These are phyloP conservation scores for Pelargonium citronellum DNA, from an alignment of 441 rosid genomes.

Conservation along the genomic window DNA sequence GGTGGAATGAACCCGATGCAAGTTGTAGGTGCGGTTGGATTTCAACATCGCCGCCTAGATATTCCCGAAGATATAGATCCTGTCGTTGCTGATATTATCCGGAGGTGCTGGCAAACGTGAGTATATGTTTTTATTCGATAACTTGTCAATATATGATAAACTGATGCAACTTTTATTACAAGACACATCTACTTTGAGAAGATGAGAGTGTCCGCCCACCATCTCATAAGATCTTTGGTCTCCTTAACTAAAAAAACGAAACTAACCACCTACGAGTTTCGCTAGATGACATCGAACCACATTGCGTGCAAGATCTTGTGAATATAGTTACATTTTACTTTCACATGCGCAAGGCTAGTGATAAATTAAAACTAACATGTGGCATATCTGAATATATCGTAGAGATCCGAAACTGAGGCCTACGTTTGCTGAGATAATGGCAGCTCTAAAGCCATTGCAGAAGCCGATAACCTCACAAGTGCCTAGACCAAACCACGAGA, in stretches of 20 bases:
- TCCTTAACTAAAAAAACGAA: no score
- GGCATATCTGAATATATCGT: constrained; percentile 11
- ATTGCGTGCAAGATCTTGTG: no score
- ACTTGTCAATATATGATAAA: no score
- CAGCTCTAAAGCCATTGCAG: constrained; percentile 76
- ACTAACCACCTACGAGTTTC: no score
- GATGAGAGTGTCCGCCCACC: no score
- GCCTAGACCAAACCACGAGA: constrained; percentile 34
- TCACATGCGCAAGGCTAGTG: neutral
- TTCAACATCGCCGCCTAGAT: constrained; percentile 90
- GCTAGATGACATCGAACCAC: no score
- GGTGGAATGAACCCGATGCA: constrained; percentile 99
- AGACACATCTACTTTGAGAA: no score
- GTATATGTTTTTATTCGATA: constrained; percentile 26
- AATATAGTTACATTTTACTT: no score
- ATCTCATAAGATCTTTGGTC: no score
- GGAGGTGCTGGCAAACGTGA: constrained; percentile 94
- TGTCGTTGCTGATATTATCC: constrained; percentile 61
- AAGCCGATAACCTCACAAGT: constrained; percentile 47
- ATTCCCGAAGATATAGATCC: constrained; percentile 79
- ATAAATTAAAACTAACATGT: constrained; percentile 16
- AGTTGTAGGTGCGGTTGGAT: constrained; percentile 98
- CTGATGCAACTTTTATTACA: no score
- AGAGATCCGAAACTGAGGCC: constrained; percentile 91
- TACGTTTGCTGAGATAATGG: constrained; percentile 85